Evolutionary conservation across 2,329 filamentous ascomycete species (phyloP).

Genomic region (Neospermospora avenae): DNA sequence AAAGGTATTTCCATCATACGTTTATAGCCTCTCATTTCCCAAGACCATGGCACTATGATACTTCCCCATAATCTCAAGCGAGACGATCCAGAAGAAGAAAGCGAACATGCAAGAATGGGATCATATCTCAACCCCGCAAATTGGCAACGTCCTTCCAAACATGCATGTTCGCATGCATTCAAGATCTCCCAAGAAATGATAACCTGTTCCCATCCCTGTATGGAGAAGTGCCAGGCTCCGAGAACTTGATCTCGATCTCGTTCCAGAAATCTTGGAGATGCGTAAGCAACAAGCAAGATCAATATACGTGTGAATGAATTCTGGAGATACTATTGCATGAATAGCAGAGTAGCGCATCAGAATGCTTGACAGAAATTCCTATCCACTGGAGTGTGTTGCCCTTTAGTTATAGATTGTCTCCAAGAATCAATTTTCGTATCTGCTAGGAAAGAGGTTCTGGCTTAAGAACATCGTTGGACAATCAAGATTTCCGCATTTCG

Average conservation of each 20-base stretch:
- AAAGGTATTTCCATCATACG: too few relatives aligned
- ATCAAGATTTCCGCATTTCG: slow-evolving; percentile 7
- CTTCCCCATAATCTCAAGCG: background rate
- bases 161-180: background rate
- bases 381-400: too few relatives aligned
- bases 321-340: slow-evolving; percentile 25
- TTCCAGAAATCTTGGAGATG: slow-evolving; percentile 15
- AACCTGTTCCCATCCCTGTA: slow-evolving; percentile 4
- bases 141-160: background rate
- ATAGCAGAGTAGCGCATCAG: slow-evolving; percentile 20
- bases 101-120: background rate
- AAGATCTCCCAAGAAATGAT: slow-evolving; percentile 6
- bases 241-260: slow-evolving; percentile 5
- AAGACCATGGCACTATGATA: too few relatives aligned
- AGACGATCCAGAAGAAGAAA: background rate
- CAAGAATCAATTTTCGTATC: slow-evolving; percentile 9
- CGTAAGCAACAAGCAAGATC: slow-evolving; percentile 19
- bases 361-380: too few relatives aligned
- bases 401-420: too few relatives aligned
- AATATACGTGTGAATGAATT: slow-evolving; percentile 17
- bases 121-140: background rate
- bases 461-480: slow-evolving; percentile 16
- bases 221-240: background rate
- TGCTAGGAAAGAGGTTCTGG: slow-evolving; percentile 22
- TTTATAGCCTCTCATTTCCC: background rate